Base-by-base conservation (phyloP, 1,284 basidiomycete genomes). In the Ganoderma leucocontextum region DNA sequence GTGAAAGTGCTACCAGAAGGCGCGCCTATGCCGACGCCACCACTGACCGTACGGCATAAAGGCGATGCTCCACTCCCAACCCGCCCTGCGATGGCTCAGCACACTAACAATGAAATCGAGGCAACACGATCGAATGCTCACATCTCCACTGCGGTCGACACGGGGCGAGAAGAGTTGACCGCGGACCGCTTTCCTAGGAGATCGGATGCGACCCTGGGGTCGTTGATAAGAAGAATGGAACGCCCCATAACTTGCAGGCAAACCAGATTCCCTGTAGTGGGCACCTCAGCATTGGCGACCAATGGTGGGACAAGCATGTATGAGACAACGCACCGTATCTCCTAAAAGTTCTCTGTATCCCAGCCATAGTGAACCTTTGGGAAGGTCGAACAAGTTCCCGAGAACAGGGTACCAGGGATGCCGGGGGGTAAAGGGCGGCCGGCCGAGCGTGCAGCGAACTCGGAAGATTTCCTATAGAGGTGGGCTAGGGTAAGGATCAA, bases 1-100 rank as follows among this genome's bases (percentile, higher is more conserved):
- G 33, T 65, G 64, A 35, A 66, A 62, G 4, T 66, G 42, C 22
- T 62, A 61, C 49, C 60, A 57, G 53, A 66, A 36, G 33, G 52
- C 44, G 15, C 65, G 41, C n/a, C 65, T 42, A n/a, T 62, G 60
- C 10, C 25, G 22, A 4, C 65, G 39, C 65, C 65, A 66, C 25
- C 44, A 35, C 35, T 38, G 65, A 8, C 61, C 65, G 25, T 66
- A 66, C 1, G 60, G 61, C 39, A 66, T 38, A 22, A 58, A 41
- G 13, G 29, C 35, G 10, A 62, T n/a, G 52, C 36, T 59, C 65
- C 65, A 66, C 4, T 22, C 61, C 61, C 60, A 62, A 5, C 65
- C 65, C 9, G n/a, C 6, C 44, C 59, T 65, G 44, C 22, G 2
- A 25, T 13, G 15, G 17, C 4, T 55, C 36, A 55, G n/a, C 33